These are phyloP conservation scores for Ocimum tenuiflorum DNA, from an alignment of 257 asterid genomes.

Conservation along the genomic window DNA sequence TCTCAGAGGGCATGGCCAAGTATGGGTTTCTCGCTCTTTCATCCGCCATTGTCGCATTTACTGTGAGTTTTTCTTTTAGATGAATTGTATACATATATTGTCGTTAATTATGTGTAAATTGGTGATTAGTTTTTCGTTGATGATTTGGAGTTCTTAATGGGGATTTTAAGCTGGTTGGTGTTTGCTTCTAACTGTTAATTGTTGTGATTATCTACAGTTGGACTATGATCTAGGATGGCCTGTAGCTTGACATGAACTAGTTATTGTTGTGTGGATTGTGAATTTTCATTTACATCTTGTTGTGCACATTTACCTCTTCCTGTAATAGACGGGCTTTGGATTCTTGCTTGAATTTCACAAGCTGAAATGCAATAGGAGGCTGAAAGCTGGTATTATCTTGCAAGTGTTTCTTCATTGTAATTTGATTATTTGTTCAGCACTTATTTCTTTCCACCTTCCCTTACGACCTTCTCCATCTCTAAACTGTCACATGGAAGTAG, in stretches of 20 bases:
- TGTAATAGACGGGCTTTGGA: neutral
- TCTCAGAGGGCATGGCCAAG: slow-evolving; percentile 96
- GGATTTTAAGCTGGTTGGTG: neutral
- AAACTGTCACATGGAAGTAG: neutral
- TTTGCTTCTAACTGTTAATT: neutral
- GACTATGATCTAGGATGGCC: neutral
- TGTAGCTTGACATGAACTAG: neutral
- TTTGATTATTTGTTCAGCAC: neutral
- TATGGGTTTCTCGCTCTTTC: slow-evolving; percentile 95
- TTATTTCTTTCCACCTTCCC: neutral
- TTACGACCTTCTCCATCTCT: neutral
- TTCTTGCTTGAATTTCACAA: neutral
- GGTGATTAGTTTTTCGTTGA: slow-evolving; percentile 4
- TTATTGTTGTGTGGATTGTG: neutral
- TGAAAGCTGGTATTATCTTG: neutral
- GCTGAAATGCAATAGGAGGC: neutral
- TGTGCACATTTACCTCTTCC: neutral
- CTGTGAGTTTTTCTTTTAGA: slow-evolving; percentile 53
- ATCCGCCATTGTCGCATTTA: slow-evolving; percentile 70
- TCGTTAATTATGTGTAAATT: neutral
- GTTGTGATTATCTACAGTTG: no score
- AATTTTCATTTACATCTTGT: neutral
- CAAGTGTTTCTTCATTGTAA: neutral
- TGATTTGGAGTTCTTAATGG: neutral
- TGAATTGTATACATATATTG: neutral